Evolutionary conservation across 331 rosid species (phyloP), one percentile per base, ranked within the genome.

Genomic region (Stylosanthes scabra): DNA sequence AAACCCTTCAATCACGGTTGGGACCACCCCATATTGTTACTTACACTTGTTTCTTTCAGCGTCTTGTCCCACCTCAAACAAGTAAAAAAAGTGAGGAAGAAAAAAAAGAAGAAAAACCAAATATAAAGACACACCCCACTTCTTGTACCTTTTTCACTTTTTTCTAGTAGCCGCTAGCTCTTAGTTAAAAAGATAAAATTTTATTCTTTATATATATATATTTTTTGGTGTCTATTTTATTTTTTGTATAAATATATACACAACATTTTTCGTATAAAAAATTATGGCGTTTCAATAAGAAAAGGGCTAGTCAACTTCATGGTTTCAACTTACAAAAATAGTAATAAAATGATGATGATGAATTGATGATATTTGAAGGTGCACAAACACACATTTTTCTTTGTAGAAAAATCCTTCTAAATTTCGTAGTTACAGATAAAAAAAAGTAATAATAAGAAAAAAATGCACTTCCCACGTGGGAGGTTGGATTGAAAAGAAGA

Each of bases 1-100:
- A 66, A 71, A 37, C 13, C 85, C 96, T 63, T 73, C 79, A 84
- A 83, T 89, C 88, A 78, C 91, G 84, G 84, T 45, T 74, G 86
- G 88, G 75, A 50, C 78, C 86, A 66, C 79, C 6, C 11, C 42
- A 70, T 49, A 28, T 1, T 68, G 72, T 83, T 50, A 64, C 10
- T 76, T 20, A 20, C 25, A 20, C 78, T 54, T 52, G 84, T 56
- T 83, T 40, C 70, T 75, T 59, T 73, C 74, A 10, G 63, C 41
- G 47, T 14, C 9, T 55, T 60, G 73, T 72, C 37, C 78, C 85
- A 65, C 68, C 70, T 11, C 6, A 27, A 6, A 70, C 0, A 3
- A 80, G 29, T 15, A 42, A 9, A 29, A 28, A 51, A 68, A 58
- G 29, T 9, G n/a, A n/a, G n/a, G n/a, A n/a, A n/a, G 46, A 11